These are phyloP conservation scores for Prunella vulgaris DNA, from an alignment of 257 asterid species.

Conservation along the genomic window DNA sequence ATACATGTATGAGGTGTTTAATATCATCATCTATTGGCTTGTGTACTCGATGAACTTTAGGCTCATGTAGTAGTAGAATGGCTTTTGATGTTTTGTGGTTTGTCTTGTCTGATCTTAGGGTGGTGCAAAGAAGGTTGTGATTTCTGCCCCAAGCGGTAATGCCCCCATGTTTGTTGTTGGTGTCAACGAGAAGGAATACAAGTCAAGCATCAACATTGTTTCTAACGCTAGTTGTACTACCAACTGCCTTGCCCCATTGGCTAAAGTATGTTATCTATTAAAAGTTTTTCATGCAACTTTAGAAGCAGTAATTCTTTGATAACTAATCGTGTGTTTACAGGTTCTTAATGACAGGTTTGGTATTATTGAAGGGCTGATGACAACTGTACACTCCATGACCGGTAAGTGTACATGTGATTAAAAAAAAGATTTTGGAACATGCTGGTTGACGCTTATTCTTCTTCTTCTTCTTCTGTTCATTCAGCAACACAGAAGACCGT, in stretches of 20 bases:
- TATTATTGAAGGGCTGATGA: conserved; percentile 71
- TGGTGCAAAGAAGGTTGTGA: conserved; percentile 81
- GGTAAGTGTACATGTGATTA: conserved; percentile 25
- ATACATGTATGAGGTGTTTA: neutral
- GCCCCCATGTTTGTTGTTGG: conserved; percentile 94
- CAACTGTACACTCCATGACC: conserved; percentile 52
- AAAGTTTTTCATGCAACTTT: neutral
- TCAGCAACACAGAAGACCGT: conserved; percentile 49
- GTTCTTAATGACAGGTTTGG: conserved; percentile 82
- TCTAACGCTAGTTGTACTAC: conserved; percentile 95
- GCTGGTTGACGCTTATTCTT: neutral
- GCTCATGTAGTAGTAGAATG: neutral
- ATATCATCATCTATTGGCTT: neutral
- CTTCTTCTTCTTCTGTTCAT: neutral
- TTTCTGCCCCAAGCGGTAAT: conserved; percentile 76
- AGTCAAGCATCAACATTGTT: conserved; percentile 58
- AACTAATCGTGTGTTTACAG: conserved; percentile 20
- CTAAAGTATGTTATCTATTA: conserved; percentile 39
- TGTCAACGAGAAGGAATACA: conserved; percentile 86
- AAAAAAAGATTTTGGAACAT: neutral
- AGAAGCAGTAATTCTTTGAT: neutral
- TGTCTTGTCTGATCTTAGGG: conserved; percentile 34
- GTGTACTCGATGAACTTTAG: too few species aligned
- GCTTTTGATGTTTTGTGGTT: neutral
- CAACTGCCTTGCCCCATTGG: conserved; percentile 82